These are phyloP conservation scores for Ustilago esculenta DNA, from an alignment of 1,284 basidiomycete genomes.

Conservation along the genomic window DNA sequence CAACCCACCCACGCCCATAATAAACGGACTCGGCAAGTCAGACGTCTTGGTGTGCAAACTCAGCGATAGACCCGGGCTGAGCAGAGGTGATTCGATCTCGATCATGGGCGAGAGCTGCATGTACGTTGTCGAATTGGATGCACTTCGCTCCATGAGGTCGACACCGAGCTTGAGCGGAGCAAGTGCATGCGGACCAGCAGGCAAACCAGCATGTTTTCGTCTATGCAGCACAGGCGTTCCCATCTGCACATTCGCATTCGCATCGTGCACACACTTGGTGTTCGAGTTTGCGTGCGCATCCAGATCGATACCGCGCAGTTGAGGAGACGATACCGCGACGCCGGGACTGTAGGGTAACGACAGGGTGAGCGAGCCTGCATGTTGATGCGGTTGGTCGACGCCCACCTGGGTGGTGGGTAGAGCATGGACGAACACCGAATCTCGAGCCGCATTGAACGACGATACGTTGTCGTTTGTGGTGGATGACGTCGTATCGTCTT, in stretches of 20 bases:
- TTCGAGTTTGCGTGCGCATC: constrained; percentile 7
- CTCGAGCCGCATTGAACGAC: constrained; percentile 16
- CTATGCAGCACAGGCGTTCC: constrained; percentile 41
- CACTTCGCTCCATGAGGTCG: constrained; percentile 35
- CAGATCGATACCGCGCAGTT: constrained; percentile 23
- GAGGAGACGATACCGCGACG: constrained; percentile 29
- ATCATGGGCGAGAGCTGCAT: constrained; percentile 51
- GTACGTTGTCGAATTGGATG: constrained; percentile 20
- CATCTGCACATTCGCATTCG: constrained; percentile 10
- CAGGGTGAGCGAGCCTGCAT: constrained; percentile 53
- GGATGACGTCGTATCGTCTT: constrained; percentile 7
- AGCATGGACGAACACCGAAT: constrained; percentile 58
- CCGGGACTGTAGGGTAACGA: constrained; percentile 52
- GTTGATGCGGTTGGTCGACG: constrained; percentile 40
- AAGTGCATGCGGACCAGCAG: constrained; percentile 20
- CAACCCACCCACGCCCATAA: constrained; percentile 35
- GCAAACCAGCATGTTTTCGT: constrained; percentile 33
- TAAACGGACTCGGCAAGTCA: constrained; percentile 38
- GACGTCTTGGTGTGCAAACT: constrained; percentile 27
- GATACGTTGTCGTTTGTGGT: constrained; percentile 7
- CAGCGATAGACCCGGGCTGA: constrained; percentile 38
- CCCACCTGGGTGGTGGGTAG: constrained; percentile 51
- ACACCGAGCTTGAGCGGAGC: constrained; percentile 36
- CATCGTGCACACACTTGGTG: constrained; percentile 2
- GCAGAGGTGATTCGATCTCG: constrained; percentile 47